Conservation (phyloP, 2,329 filamentous ascomycete species). For the Paecilomyces dactylethromorphus region DNA sequence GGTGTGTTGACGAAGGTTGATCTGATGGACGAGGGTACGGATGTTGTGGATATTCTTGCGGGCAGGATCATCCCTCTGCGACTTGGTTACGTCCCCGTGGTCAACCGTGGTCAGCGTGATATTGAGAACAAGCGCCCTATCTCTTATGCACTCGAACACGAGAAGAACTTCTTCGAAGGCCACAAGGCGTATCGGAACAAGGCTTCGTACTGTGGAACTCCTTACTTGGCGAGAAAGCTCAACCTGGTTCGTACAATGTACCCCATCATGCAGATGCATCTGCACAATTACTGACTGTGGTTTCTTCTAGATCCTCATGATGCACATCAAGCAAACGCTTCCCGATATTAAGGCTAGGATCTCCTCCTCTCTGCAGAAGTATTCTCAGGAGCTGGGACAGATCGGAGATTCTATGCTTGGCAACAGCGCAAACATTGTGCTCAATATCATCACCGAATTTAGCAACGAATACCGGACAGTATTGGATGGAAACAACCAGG, state of each 20-base stretch:
- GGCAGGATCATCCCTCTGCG: constrained; percentile 94
- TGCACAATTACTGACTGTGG: background rate
- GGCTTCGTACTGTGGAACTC: constrained; percentile 96
- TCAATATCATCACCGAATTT: constrained; percentile 99
- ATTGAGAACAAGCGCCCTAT: constrained; percentile 98
- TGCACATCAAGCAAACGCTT: constrained; percentile 99
- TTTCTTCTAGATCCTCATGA: constrained; percentile 74
- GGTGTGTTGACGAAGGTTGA: constrained; percentile 98
- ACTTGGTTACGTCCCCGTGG: constrained; percentile 92
- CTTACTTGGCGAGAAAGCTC: constrained; percentile 91
- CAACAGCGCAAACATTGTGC: constrained; percentile 90
- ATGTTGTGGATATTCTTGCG: constrained; percentile 96
- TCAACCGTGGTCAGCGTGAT: constrained; percentile 95
- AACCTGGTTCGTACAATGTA: constrained; percentile 58
- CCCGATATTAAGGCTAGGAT: constrained; percentile 98
- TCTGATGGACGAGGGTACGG: constrained; percentile 96
- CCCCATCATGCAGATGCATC: background rate
- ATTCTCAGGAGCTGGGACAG: constrained; percentile 69
- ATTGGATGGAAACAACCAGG: constrained; percentile 91
- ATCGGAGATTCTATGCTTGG: constrained; percentile 92
- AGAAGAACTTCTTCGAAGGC: constrained; percentile 96
- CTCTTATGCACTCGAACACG: constrained; percentile 79
- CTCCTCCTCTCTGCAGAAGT: constrained; percentile 88
- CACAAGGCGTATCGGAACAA: constrained; percentile 99
- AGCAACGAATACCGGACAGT: constrained; percentile 96